Evolutionary conservation across 2,329 filamentous ascomycete genomes (phyloP).

Genomic region (Aspergillaceae sp.): DNA sequence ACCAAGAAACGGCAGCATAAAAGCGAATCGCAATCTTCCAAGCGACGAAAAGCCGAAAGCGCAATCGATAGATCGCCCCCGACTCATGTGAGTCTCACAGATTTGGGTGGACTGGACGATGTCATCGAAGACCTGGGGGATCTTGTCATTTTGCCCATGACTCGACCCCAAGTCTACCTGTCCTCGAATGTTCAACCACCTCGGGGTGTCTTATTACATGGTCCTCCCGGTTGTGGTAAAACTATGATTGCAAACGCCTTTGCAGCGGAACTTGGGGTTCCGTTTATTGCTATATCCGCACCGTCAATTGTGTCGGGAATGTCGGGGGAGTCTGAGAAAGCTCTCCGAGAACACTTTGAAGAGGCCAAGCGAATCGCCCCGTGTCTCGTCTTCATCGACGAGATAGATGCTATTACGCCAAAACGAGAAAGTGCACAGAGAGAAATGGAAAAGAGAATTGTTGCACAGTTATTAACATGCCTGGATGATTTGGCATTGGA

Average conservation of each 20-base stretch:
- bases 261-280: constrained; percentile 64
- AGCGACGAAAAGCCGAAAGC: constrained; percentile 51
- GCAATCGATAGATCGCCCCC: constrained; percentile 55
- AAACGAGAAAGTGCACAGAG: constrained; percentile 75
- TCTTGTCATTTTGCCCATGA: constrained; percentile 64
- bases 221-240: constrained; percentile 78
- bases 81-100: constrained; percentile 57
- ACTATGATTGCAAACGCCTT: constrained; percentile 75
- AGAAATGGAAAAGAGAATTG: constrained; percentile 83
- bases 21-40: constrained; percentile 54
- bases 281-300: constrained; percentile 73
- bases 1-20: constrained; percentile 53
- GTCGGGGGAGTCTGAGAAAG: constrained; percentile 84
- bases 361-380: constrained; percentile 79
- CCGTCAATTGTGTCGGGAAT: constrained; percentile 76
- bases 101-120: constrained; percentile 68
- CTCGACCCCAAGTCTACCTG: constrained; percentile 57
- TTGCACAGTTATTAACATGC: constrained; percentile 72
- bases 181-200: constrained; percentile 60
- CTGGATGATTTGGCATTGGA: constrained; percentile 74
- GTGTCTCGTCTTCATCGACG: constrained; percentile 83
- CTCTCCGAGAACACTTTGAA: constrained; percentile 75
- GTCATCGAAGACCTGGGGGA: constrained; percentile 62
- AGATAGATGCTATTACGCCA: constrained; percentile 83
- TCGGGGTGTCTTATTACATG: constrained; percentile 68